Evolutionary conservation across 768 basidiomycete genomes (phyloP).

Genomic region (Neoboletus magnificus): DNA sequence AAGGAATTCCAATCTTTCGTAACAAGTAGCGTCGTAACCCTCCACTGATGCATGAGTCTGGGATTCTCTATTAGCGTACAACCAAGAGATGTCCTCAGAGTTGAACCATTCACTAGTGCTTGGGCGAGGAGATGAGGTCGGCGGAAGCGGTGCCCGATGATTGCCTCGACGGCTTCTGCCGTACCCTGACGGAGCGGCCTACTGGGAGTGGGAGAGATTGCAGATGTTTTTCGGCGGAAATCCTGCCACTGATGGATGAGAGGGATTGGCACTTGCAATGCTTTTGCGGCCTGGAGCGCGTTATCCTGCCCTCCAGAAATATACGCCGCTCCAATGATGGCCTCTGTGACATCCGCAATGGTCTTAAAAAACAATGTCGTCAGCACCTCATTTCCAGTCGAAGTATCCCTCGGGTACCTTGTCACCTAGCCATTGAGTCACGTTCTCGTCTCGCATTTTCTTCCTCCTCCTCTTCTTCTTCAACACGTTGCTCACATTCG

Average conservation of each 20-base stretch:
- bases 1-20: conserved; percentile 79
- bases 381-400: conserved; percentile 4
- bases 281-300: conserved; percentile 62
- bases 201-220: conserved; percentile 41
- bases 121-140: conserved; percentile 63
- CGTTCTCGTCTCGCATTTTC: conserved; percentile 38
- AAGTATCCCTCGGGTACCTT: conserved; percentile 47
- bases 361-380: conserved; percentile 43
- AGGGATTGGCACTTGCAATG: conserved; percentile 62
- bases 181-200: conserved; percentile 47
- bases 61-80: conserved; percentile 9
- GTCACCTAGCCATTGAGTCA: conserved; percentile 64
- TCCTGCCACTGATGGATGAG: conserved; percentile 70
- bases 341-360: conserved; percentile 81
- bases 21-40: conserved; percentile 53
- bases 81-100: not conserved
- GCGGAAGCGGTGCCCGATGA: conserved; percentile 61
- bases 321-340: conserved; percentile 80
- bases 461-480: conserved; percentile 45
- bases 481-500: not conserved
- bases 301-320: conserved; percentile 66
- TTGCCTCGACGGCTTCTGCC: conserved; percentile 54
- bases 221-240: conserved; percentile 48
- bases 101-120: conserved; percentile 55
- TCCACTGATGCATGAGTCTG: conserved; percentile 69